phyloP scores from a whole-genome alignment of 2,329 filamentous ascomycete species.

The Nemania sp. region DNA sequence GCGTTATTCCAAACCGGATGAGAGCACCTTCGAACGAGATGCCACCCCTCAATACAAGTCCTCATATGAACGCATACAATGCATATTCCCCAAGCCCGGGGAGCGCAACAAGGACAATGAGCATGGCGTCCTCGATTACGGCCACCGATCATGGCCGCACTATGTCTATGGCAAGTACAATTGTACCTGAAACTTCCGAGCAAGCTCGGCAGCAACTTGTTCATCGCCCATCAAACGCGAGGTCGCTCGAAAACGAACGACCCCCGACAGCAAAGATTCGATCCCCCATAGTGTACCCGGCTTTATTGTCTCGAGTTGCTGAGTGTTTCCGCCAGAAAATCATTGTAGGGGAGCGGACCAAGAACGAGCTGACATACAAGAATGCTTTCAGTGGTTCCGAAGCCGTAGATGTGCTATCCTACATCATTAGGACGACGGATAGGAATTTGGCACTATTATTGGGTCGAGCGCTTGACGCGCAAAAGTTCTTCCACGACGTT shows the following conservation, averaged over 20 bases:
- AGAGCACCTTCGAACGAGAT: slow-evolving; percentile 60
- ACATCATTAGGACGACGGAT: slow-evolving; percentile 97
- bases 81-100: slow-evolving; percentile 62
- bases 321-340: slow-evolving; percentile 94
- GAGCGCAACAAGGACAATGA: slow-evolving; percentile 69
- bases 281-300: slow-evolving; percentile 92
- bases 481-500: slow-evolving; percentile 99
- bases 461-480: slow-evolving; percentile 91
- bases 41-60: slow-evolving; percentile 52
- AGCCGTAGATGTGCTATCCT: slow-evolving; percentile 93
- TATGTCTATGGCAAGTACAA: slow-evolving; percentile 93
- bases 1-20: slow-evolving; percentile 82
- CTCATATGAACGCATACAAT: slow-evolving; percentile 47
- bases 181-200: slow-evolving; percentile 72
- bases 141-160: slow-evolving; percentile 68
- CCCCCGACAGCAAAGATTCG: slow-evolving; percentile 72
- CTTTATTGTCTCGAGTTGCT: slow-evolving; percentile 90
- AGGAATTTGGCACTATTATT: slow-evolving; percentile 92
- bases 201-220: slow-evolving; percentile 64
- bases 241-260: slow-evolving; percentile 66
- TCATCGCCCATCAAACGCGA: slow-evolving; percentile 67
- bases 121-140: slow-evolving; percentile 68
- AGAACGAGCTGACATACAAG: slow-evolving; percentile 97
- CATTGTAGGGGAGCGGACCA: slow-evolving; percentile 85
- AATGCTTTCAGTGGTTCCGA: slow-evolving; percentile 96